Percentiles rank a stretch among this genome's conserved stretches.
These are phyloP conservation scores for Chytriomyces hyalinus DNA, from an alignment of 192 early-diverging fungal species.

Conservation along the genomic window DNA sequence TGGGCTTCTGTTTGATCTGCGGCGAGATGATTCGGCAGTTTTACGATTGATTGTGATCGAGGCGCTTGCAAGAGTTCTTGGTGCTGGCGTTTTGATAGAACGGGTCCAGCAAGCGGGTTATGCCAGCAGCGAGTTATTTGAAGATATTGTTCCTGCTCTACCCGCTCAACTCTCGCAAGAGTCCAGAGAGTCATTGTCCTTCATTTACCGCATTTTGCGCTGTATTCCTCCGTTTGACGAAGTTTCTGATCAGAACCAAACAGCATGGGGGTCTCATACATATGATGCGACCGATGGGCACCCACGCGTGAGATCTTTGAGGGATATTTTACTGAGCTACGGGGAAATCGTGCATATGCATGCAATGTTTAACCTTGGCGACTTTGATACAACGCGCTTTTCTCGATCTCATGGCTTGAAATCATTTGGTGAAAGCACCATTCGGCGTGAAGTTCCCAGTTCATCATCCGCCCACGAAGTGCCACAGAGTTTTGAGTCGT, in stretches of 20 bases:
- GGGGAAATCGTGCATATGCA: conserved; percentile 22
- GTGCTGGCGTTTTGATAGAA: conserved; percentile 1
- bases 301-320: background rate
- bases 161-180: background rate
- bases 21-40: background rate
- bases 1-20: background rate
- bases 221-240: conserved; percentile 10
- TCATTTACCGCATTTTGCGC: conserved; percentile 18
- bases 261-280: background rate
- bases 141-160: background rate
- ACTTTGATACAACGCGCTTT: background rate
- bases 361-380: conserved; percentile 2
- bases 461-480: no score
- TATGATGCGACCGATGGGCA: conserved; percentile 7
- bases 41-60: conserved; percentile 16
- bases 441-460: no score
- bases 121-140: background rate
- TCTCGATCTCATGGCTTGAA: background rate
- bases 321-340: conserved; percentile 15
- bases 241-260: background rate
- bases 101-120: background rate
- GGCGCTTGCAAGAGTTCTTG: conserved; percentile 15
- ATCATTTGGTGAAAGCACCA: background rate
- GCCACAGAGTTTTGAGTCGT: no score
- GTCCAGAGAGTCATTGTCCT: background rate